Evolutionary conservation across 495 filamentous ascomycete species (phyloP), one percentile per base, ranked within the genome.

Genomic region (Hypoxylon fuscum): DNA sequence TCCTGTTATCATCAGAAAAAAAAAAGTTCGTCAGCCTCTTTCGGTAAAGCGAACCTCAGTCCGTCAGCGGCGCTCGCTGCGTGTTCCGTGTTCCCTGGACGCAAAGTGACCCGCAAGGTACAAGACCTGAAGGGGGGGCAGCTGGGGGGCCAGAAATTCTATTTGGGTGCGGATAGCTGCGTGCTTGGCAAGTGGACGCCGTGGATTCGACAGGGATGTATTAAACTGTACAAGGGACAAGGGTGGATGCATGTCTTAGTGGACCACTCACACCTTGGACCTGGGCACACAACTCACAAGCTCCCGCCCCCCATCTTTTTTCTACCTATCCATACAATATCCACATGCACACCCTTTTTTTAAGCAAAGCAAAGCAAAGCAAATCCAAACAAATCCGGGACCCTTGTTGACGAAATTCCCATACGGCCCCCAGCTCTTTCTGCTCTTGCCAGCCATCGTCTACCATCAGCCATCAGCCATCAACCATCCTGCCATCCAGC

Each of bases 171-270:
- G 57, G 63, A 61, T 61, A 66, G 63, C 57, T 43, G 63, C 52
- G 63, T 66, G 54, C 63, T 61, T 61, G 56, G 63, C 57, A 54
- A 60, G 52, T 61, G 56, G 56, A 34, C 5, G 55, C 10, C 41
- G 63, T 61, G 63, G 63, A 66, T 66, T 61, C 52, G 63, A 58
- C 57, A 51, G 37, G 63, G 63, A 66, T 61, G 37, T 17, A 47
- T 46, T 23, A 57, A 54, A 29, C 56, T 60, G 51, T 42, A 47
- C 62, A 23, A 55, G 61, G 32, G 48, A 5, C 3, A 2, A 41
- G 23, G 53, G 42, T 64, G 23, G 41, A 48, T 58, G 60, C 54
- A 58, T 64, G 47, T 42, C 53, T 52, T 34, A 27, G 38, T 60
- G 63, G 44, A 34, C 55, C 55, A 60, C 35, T 58, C 52, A 57